Evolutionary conservation across 495 filamentous ascomycete species (phyloP).

Genomic region (Staphylotrichum tortipilum): DNA sequence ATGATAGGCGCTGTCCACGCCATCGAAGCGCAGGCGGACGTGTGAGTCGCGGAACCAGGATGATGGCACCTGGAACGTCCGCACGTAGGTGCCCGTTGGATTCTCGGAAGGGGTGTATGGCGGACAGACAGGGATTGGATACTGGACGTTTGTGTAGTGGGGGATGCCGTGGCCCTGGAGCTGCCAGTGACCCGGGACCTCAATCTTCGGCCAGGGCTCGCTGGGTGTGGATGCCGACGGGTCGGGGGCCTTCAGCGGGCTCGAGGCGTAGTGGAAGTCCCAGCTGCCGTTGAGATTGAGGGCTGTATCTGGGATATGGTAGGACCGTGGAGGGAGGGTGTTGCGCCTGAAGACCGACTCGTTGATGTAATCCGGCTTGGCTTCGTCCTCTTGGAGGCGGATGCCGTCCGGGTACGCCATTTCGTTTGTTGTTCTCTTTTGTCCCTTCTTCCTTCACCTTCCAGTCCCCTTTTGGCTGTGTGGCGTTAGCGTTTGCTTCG

Average conservation of each 20-base stretch:
- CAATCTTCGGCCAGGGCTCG: conserved; percentile 40
- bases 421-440: no score
- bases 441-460: no score
- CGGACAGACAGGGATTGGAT: conserved; percentile 52
- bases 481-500: no score
- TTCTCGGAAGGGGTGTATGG: conserved; percentile 51
- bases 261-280: conserved; percentile 49
- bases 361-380: conserved; percentile 22
- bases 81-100: conserved; percentile 53
- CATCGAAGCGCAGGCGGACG: conserved; percentile 55
- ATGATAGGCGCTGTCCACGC: conserved; percentile 59
- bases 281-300: conserved; percentile 49
- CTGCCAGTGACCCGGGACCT: conserved; percentile 61
- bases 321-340: conserved; percentile 40
- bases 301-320: conserved; percentile 39
- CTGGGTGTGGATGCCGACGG: conserved; percentile 11
- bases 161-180: conserved; percentile 52
- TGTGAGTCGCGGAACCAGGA: conserved; percentile 29
- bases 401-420: no score
- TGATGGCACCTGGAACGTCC: conserved; percentile 42
- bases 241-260: conserved; percentile 40
- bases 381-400: conserved; percentile 9
- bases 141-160: conserved; percentile 55
- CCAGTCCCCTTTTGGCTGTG: no score
- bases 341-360: conserved; percentile 40